Evolutionary conservation across 2,329 filamentous ascomycete genomes (phyloP), one percentile per base, ranked within the genome.

Genomic region (Ophiostoma tasmaniense): DNA sequence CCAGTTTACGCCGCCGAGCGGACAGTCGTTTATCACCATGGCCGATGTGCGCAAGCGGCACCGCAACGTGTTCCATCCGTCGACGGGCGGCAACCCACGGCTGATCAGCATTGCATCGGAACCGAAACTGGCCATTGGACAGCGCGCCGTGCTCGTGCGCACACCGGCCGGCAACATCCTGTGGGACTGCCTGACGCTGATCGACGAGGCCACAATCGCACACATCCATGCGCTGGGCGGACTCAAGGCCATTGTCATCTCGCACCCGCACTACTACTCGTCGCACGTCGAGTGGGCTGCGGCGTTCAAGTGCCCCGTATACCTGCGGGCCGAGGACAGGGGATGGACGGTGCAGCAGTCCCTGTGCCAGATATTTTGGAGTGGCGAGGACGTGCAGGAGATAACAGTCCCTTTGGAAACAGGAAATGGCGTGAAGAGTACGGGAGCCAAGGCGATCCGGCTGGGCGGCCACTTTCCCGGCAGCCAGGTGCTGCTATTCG

Each of bases 231-330:
- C 55, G 0, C 80, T 87, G 7, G 91, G 91, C 61, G 90, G 90
- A 0, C 75, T 96, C 14, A 80, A 80, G 42, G 90, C 89, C 0
- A 93, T 95, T 64, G 87, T 87, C 73, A 91, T 93, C 71, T 88
- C 85, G 13, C 90, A 96, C 78, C 92, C 92, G 67, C 92, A 96
- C 76, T 96, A 91, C 78, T 95, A 91, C 78, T 88, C 87, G 17
- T 90, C 90, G 3, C 89, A 92, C 76, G 77, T 90, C 0, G 85
- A 89, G 73, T 96, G 92, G 91, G 88, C 89, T 0, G 76, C 80
- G 62, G 82, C 83, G 0, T 94, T 95, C 73, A 73, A 78, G 73
- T 93, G 90, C 73, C 87, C 87, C 0, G 86, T 95, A 0, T 93
- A 90, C 74, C 75, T 92, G 1, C 82, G 88, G 0, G 77, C 77